Conservation (phyloP, 176 grass and related monocot species). For the Oryza coarctata region DNA sequence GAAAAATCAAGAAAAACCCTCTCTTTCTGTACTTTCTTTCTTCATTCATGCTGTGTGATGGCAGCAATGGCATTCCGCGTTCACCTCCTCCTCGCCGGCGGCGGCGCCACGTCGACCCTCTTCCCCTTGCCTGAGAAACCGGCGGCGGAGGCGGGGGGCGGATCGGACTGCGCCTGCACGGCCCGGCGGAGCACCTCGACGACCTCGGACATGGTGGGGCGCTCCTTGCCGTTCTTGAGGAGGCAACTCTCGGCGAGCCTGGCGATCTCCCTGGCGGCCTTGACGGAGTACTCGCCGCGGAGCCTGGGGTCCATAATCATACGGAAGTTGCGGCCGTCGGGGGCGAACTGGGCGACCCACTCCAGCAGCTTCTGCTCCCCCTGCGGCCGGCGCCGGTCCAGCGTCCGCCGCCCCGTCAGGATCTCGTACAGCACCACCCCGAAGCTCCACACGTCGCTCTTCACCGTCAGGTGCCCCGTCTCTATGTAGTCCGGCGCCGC, state of each 20-base stretch:
- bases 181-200: conserved; percentile 56
- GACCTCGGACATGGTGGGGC: conserved; percentile 74
- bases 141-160: background rate
- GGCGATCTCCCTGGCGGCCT: conserved; percentile 71
- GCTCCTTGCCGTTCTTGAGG: conserved; percentile 69
- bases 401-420: conserved; percentile 73
- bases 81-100: conserved; percentile 16
- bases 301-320: conserved; percentile 91
- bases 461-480: conserved; percentile 70
- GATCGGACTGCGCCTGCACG: conserved; percentile 45
- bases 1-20: background rate
- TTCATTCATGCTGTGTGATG: too few species aligned
- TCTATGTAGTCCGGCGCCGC: conserved; percentile 94
- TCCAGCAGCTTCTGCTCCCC: conserved; percentile 85
- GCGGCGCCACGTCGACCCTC: background rate
- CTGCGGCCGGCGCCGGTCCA: conserved; percentile 62
- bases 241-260: conserved; percentile 79
- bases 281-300: conserved; percentile 61
- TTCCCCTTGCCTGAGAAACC: background rate
- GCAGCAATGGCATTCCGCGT: background rate
- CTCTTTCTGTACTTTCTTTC: background rate
- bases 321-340: conserved; percentile 72
- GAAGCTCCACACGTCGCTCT: conserved; percentile 96
- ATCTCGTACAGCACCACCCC: conserved; percentile 95
- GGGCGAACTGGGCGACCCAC: conserved; percentile 75